Conservation (phyloP, 2,329 filamentous ascomycete genomes). For the Paraphaeosphaeria sporulosa region DNA sequence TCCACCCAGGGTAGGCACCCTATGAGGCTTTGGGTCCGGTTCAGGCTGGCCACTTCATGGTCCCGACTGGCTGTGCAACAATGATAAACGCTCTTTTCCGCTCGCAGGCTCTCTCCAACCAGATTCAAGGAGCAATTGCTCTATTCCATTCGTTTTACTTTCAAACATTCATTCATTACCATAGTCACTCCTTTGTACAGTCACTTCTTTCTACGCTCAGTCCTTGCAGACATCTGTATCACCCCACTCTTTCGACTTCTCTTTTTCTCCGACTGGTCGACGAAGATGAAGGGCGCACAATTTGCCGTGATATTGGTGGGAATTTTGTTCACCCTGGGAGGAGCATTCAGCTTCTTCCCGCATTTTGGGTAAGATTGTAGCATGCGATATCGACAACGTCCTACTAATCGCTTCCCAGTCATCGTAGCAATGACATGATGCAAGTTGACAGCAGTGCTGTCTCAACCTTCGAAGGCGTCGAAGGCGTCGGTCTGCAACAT, state of each 20-base stretch:
- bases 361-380: background rate
- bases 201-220: background rate
- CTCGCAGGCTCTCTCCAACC: background rate
- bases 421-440: background rate
- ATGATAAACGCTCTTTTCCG: background rate
- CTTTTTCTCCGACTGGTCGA: background rate
- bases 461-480: background rate
- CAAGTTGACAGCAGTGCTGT: constrained; percentile 3
- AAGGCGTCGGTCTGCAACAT: background rate
- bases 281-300: background rate
- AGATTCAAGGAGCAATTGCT: background rate
- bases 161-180: constrained; percentile 2
- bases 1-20: background rate
- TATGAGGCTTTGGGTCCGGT: background rate
- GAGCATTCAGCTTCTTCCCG: background rate
- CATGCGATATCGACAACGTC: background rate
- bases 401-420: background rate
- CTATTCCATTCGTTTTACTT: background rate
- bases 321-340: constrained; percentile 2
- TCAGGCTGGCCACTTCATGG: background rate
- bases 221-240: background rate
- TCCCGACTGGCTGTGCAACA: background rate
- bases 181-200: background rate
- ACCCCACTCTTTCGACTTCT: background rate
- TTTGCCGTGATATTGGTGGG: constrained; percentile 7